A percentile compares a stretch with the other conserved stretches of the same genome.
Conservation (phyloP, 202 grass and related monocot genomes). For the Cymbopogon flexuosus region DNA sequence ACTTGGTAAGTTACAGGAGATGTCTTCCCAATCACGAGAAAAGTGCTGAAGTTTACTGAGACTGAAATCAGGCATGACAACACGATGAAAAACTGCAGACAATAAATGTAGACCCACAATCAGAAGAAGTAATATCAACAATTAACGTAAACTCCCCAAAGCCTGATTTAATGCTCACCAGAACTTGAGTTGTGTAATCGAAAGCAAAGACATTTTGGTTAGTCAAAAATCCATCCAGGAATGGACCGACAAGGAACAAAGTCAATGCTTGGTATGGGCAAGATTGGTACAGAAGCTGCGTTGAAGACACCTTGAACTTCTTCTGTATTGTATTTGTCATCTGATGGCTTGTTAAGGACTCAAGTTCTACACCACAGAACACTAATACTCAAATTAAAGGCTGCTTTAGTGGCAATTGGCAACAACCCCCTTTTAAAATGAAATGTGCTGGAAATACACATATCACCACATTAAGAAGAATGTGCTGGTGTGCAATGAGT, state of each 20-base stretch:
- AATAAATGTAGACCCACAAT: constrained; percentile 25
- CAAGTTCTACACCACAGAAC: constrained; percentile 26
- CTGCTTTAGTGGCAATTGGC: background rate
- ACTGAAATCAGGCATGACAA: constrained; percentile 95
- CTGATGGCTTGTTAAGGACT: constrained; percentile 73
- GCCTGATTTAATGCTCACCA: constrained; percentile 52
- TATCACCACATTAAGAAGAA: background rate
- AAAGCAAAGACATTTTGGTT: constrained; percentile 95
- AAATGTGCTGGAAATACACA: background rate
- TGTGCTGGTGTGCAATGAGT: background rate
- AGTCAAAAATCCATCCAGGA: constrained; percentile 91
- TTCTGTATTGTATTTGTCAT: constrained; percentile 99
- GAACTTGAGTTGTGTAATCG: constrained; percentile 86
- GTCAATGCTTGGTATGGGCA: constrained; percentile 95
- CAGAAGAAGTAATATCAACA: constrained; percentile 30
- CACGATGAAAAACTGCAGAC: constrained; percentile 86
- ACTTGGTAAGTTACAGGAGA: constrained; percentile 98
- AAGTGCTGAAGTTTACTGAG: constrained; percentile 98
- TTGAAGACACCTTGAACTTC: constrained; percentile 98
- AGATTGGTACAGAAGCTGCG: constrained; percentile 94
- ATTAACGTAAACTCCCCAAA: constrained; percentile 22
- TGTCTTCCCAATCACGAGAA: constrained; percentile 92
- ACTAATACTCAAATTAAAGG: background rate
- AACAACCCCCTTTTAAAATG: background rate
- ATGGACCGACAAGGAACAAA: constrained; percentile 68